A percentile compares a stretch with the other conserved stretches of the same genome.
phyloP scores from a whole-genome alignment of 148 eudicot genomes.

The Chenopodium suecicum region DNA sequence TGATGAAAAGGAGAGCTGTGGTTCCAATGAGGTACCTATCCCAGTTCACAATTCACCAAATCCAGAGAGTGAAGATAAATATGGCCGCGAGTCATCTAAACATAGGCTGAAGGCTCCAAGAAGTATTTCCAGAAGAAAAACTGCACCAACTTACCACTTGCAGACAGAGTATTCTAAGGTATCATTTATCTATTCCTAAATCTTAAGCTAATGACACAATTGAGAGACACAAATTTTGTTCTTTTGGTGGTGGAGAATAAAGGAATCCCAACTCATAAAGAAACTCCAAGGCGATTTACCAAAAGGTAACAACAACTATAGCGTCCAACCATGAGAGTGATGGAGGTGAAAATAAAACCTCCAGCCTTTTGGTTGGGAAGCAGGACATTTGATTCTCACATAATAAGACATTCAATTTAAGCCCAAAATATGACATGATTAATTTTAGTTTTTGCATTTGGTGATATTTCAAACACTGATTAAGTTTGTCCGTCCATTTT shows the following conservation, averaged over 20 bases:
- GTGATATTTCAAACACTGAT: not conserved
- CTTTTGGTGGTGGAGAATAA: not conserved
- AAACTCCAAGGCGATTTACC: not conserved
- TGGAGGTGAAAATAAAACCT: not conserved
- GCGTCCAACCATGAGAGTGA: not conserved
- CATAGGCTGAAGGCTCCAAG: conserved; percentile 39
- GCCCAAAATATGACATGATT: not conserved
- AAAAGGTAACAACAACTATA: too few relatives aligned
- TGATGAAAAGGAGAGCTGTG: conserved; percentile 86
- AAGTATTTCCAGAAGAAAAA: conserved; percentile 48
- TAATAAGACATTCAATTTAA: not conserved
- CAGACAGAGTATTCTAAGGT: conserved; percentile 45
- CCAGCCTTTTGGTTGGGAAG: not conserved
- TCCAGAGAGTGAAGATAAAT: conserved; percentile 26
- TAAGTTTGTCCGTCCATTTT: not conserved
- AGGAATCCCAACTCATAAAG: not conserved
- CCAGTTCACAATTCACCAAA: conserved; percentile 27
- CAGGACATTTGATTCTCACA: not conserved
- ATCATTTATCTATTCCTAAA: not conserved
- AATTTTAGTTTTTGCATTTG: not conserved
- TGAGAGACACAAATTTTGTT: not conserved
- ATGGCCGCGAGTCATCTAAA: conserved; percentile 19
- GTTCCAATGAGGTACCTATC: conserved; percentile 72
- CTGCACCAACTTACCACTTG: conserved; percentile 36
- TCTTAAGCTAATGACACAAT: not conserved